Percentiles rank a stretch among this genome's conserved stretches.
Conservation (phyloP, 441 rosid species). For the Pelargonium australe region DNA sequence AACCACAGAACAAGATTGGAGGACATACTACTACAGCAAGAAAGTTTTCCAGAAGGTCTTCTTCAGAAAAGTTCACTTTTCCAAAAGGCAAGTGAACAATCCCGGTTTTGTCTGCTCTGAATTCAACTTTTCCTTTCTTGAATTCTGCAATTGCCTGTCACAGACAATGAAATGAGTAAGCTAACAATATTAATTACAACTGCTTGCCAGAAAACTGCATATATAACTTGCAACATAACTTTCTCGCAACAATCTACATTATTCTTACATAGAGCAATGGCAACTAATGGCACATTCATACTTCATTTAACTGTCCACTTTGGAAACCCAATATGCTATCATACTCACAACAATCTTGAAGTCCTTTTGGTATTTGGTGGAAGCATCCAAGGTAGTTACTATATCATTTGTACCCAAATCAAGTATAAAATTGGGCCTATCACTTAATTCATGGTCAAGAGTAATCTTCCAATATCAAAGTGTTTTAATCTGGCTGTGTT, state of each 20-base stretch:
- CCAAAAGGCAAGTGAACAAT: slow-evolving; percentile 95
- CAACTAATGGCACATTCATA: background rate
- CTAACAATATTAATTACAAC: background rate
- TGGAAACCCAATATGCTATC: background rate
- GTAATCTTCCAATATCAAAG: background rate
- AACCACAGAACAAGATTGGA: background rate
- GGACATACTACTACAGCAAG: slow-evolving; percentile 68
- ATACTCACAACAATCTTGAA: background rate
- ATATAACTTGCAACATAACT: background rate
- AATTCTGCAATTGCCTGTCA: slow-evolving; percentile 92
- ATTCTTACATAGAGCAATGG: background rate
- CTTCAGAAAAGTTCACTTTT: slow-evolving; percentile 64
- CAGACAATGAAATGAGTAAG: background rate
- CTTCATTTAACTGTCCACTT: background rate
- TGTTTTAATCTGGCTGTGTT: background rate
- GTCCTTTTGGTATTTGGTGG: background rate
- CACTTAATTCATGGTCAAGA: background rate
- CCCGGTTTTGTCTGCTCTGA: slow-evolving; percentile 94
- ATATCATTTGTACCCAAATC: too few species aligned
- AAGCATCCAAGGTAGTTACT: background rate
- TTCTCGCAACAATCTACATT: background rate
- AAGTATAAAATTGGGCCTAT: background rate
- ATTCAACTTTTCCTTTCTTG: slow-evolving; percentile 92
- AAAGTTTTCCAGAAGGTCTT: slow-evolving; percentile 77
- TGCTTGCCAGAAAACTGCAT: background rate